These are phyloP conservation scores for Eucommia ulmoides DNA, from an alignment of 257 asterid genomes.

Conservation along the genomic window DNA sequence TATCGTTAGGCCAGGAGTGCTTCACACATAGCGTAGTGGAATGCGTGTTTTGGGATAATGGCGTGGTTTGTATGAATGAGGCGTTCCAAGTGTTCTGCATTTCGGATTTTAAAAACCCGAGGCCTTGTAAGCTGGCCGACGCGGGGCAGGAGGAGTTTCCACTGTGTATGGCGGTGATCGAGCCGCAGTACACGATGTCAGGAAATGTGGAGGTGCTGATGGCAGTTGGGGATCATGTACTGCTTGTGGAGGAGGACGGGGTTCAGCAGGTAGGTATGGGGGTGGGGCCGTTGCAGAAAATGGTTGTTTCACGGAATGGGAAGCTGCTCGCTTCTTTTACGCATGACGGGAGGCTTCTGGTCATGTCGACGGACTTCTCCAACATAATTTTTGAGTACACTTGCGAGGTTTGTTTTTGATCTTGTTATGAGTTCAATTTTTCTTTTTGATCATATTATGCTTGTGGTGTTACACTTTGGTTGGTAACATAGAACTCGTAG, in stretches of 20 bases:
- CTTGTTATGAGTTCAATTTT: too few relatives aligned
- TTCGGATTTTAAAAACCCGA: constrained; percentile 61
- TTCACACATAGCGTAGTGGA: constrained; percentile 63
- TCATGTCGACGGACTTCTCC: constrained; percentile 62
- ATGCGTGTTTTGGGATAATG: constrained; percentile 89
- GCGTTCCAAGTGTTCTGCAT: constrained; percentile 69
- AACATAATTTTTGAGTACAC: constrained; percentile 53
- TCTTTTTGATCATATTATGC: too few relatives aligned
- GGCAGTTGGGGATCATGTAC: constrained; percentile 65
- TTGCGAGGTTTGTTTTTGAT: constrained; percentile 58
- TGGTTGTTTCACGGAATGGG: constrained; percentile 82
- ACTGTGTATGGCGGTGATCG: constrained; percentile 86
- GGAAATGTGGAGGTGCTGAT: constrained; percentile 93
- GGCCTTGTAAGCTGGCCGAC: constrained; percentile 59
- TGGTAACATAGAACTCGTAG: too few relatives aligned
- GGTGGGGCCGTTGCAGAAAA: constrained; percentile 82
- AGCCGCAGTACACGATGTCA: constrained; percentile 83
- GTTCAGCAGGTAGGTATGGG: constrained; percentile 62
- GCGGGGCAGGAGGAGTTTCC: constrained; percentile 73
- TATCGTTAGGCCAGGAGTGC: constrained; percentile 57
- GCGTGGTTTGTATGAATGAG: constrained; percentile 75
- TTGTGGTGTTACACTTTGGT: too few relatives aligned
- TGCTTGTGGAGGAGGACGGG: constrained; percentile 84
- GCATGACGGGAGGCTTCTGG: constrained; percentile 88
- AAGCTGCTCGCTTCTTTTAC: constrained; percentile 73